phyloP scores from a whole-genome alignment of 441 rosid species.

The Brassica balearica region DNA sequence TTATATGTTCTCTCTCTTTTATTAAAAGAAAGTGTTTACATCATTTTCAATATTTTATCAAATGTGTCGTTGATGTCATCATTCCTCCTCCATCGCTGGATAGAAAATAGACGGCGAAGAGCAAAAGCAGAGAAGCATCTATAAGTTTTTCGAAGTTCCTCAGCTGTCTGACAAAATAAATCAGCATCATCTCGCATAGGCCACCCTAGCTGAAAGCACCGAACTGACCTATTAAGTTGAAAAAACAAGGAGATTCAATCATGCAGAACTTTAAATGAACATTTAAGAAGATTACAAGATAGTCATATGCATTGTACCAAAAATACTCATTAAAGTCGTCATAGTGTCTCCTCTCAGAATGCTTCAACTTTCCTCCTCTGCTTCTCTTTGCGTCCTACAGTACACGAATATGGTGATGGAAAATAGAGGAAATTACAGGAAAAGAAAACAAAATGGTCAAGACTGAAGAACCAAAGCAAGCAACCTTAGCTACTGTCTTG shows the following conservation, averaged over 20 bases:
- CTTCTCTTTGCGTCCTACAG: conserved; percentile 55
- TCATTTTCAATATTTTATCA: conserved; percentile 15
- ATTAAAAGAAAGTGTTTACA: neutral
- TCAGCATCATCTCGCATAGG: conserved; percentile 99
- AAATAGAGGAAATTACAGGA: conserved; percentile 4
- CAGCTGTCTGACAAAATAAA: conserved; percentile 64
- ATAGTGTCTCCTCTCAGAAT: conserved; percentile 98
- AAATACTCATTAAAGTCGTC: conserved; percentile 97
- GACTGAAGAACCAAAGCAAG: conserved; percentile 14
- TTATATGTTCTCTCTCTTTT: neutral
- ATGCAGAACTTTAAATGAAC: neutral
- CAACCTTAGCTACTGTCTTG: conserved; percentile 55
- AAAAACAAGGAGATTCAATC: neutral
- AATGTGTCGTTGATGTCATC: conserved; percentile 48
- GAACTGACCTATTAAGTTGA: conserved; percentile 51
- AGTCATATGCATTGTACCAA: conserved; percentile 18
- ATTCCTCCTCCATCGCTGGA: conserved; percentile 46
- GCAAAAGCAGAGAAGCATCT: conserved; percentile 53
- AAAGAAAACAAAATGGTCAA: conserved; percentile 3
- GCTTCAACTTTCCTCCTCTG: conserved; percentile 63
- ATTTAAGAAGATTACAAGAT: conserved; percentile 21
- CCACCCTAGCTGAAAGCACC: conserved; percentile 85
- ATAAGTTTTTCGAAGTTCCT: conserved; percentile 1
- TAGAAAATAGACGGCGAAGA: conserved; percentile 58
- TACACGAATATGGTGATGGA: neutral